Percentiles rank a stretch among this genome's conserved stretches.
phyloP scores from a whole-genome alignment of 768 basidiomycete species.

The Hortiboletus campestris region DNA sequence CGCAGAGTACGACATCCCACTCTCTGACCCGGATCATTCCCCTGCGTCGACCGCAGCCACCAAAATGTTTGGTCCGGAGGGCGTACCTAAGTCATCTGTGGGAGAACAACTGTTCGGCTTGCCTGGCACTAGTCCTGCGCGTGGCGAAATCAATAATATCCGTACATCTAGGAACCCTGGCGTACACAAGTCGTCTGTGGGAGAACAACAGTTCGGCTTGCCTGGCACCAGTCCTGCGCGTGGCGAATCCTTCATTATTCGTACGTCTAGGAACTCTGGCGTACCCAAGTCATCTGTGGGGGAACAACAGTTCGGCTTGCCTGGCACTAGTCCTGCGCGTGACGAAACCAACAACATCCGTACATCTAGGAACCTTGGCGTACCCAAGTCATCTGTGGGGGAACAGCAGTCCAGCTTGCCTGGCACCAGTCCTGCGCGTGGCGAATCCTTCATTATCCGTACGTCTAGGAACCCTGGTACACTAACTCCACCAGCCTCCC shows the following conservation, averaged over 20 bases:
- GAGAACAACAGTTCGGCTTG: background rate
- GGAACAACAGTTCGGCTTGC: conserved; percentile 1
- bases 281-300: conserved; percentile 5
- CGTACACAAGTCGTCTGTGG: conserved; percentile 3
- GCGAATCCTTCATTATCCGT: background rate
- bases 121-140: conserved; percentile 16
- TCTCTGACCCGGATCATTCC: conserved; percentile 5
- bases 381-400: conserved; percentile 4
- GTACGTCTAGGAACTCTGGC: background rate
- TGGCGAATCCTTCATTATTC: background rate
- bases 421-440: conserved; percentile 12
- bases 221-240: conserved; percentile 15
- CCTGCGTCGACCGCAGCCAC: background rate
- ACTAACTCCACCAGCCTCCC: conserved; percentile 3
- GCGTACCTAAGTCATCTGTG: conserved; percentile 1
- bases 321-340: conserved; percentile 13
- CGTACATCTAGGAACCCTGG: too few relatives aligned
- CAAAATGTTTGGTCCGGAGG: background rate
- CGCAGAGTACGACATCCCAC: conserved; percentile 16
- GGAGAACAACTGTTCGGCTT: conserved; percentile 2
- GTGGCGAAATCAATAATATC: background rate
- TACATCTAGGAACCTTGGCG: background rate
- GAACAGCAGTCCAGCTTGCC: conserved; percentile 6
- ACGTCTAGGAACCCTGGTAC: background rate
- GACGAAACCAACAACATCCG: background rate